Evolutionary conservation across 768 basidiomycete species (phyloP), one percentile per base, ranked within the genome.

Genomic region (Kwoniella pini): DNA sequence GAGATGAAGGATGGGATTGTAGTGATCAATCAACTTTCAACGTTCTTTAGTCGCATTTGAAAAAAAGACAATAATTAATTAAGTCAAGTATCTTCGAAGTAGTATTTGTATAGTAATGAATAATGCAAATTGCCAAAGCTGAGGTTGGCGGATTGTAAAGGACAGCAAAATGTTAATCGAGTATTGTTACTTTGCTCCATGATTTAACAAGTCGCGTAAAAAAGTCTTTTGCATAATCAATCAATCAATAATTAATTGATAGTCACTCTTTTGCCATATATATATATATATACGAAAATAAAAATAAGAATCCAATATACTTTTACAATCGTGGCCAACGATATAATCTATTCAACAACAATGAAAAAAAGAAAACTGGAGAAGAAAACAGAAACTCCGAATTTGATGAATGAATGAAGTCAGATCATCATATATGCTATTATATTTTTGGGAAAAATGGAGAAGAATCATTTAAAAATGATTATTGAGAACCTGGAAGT

Each of bases 161-260:
- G n/a, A n/a, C n/a, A n/a, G n/a, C n/a, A n/a, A n/a, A n/a, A n/a
- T n/a, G n/a, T n/a, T n/a, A n/a, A n/a, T n/a, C n/a, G n/a, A n/a
- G n/a, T n/a, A n/a, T n/a, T n/a, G n/a, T n/a, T n/a, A n/a, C n/a
- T n/a, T n/a, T n/a, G n/a, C n/a, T n/a, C n/a, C n/a, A n/a, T n/a
- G n/a, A n/a, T n/a, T n/a, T n/a, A n/a, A n/a, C n/a, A n/a, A n/a
- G n/a, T n/a, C n/a, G 22, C 22, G 39, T 19, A 26, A 42, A 54
- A 40, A 54, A 42, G 52, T 54, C 52, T 54, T 54, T 54, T 54
- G 52, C 52, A 54, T 54, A 54, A 26, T 54, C 52, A 54, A 39
- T 28, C 39, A 40, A 24, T 36, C 12, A 27, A 40, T 51, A 39
- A 17, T 26, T 54, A 36, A 36, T 21, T 54, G 22, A 54, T 54